Conservation (phyloP, 768 basidiomycete species). For the Paxillus rubicundulus region DNA sequence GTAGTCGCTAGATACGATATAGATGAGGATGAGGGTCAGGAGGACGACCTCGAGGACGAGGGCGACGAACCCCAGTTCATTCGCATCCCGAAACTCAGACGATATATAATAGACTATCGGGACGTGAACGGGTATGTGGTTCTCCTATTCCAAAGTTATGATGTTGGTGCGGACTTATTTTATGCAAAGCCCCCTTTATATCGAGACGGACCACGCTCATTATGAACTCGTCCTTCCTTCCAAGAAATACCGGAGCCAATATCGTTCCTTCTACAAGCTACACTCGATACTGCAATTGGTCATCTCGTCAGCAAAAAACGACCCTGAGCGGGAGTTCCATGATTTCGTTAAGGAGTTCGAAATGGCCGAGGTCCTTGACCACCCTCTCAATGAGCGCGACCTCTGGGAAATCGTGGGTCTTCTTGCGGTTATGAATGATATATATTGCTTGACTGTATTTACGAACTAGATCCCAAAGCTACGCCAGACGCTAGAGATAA, state of each 20-base stretch:
- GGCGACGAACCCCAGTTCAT: slow-evolving; percentile 39
- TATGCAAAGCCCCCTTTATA: slow-evolving; percentile 52
- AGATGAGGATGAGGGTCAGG: slow-evolving; percentile 64
- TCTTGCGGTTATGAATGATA: not conserved
- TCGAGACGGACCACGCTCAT: slow-evolving; percentile 64
- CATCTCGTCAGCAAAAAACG: slow-evolving; percentile 25
- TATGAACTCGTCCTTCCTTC: slow-evolving; percentile 56
- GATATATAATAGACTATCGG: slow-evolving; percentile 51
- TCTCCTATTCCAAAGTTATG: slow-evolving; percentile 1
- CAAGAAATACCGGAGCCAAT: slow-evolving; percentile 39
- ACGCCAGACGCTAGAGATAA: slow-evolving; percentile 18
- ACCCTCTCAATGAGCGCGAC: slow-evolving; percentile 20
- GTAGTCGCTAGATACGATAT: slow-evolving; percentile 45
- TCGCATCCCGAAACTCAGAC: slow-evolving; percentile 44
- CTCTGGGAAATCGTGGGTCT: slow-evolving; percentile 28
- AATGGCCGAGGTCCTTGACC: slow-evolving; percentile 13
- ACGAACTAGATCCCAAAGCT: slow-evolving; percentile 24
- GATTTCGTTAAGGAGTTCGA: slow-evolving; percentile 38
- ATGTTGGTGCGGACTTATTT: not conserved
- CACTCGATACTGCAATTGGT: slow-evolving; percentile 52
- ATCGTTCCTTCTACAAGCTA: slow-evolving; percentile 48
- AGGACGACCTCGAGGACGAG: slow-evolving; percentile 41
- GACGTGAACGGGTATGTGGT: slow-evolving; percentile 48
- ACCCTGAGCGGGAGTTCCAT: slow-evolving; percentile 29
- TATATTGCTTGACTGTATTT: not conserved